Evolutionary conservation across 1,284 basidiomycete genomes (phyloP).

Genomic region (Cystobasidium pallidum): DNA sequence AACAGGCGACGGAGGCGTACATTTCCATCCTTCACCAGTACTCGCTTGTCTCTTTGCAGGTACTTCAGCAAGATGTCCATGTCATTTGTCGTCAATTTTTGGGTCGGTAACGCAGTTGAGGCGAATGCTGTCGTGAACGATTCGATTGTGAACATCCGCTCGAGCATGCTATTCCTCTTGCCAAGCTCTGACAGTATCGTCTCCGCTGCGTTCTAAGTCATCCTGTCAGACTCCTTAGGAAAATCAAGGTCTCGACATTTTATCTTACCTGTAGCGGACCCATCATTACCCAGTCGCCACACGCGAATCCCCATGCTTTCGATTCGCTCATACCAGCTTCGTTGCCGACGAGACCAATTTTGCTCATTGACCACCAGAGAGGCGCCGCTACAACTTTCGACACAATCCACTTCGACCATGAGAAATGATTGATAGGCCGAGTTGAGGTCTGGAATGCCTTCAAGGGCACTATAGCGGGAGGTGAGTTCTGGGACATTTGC

Average conservation of each 20-base stretch:
- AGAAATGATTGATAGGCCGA: conserved; percentile 31
- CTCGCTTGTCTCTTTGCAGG: conserved; percentile 72
- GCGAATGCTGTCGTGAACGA: conserved; percentile 32
- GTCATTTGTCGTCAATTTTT: conserved; percentile 65
- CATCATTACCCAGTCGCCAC: conserved; percentile 50
- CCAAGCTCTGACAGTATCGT: conserved; percentile 7
- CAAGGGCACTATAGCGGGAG: conserved; percentile 43
- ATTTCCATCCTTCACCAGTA: conserved; percentile 67
- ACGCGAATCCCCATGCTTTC: conserved; percentile 47
- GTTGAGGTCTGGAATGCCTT: conserved; percentile 40
- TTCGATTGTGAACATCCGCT: conserved; percentile 43
- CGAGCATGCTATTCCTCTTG: conserved; percentile 9
- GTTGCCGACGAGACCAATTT: conserved; percentile 32
- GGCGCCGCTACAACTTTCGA: conserved; percentile 46
- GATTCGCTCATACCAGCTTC: conserved; percentile 45
- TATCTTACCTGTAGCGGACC: conserved; percentile 49
- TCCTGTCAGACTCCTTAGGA: not conserved
- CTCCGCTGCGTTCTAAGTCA: conserved; percentile 23
- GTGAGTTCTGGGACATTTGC: conserved; percentile 41
- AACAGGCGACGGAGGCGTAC: conserved; percentile 59
- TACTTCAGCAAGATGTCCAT: conserved; percentile 72
- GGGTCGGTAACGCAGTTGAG: conserved; percentile 52
- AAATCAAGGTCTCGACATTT: not conserved
- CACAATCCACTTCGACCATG: conserved; percentile 46
- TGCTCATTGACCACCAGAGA: conserved; percentile 50